Evolutionary conservation across 73 alveolate species (phyloP).

Genomic region (Stentor coeruleus): DNA sequence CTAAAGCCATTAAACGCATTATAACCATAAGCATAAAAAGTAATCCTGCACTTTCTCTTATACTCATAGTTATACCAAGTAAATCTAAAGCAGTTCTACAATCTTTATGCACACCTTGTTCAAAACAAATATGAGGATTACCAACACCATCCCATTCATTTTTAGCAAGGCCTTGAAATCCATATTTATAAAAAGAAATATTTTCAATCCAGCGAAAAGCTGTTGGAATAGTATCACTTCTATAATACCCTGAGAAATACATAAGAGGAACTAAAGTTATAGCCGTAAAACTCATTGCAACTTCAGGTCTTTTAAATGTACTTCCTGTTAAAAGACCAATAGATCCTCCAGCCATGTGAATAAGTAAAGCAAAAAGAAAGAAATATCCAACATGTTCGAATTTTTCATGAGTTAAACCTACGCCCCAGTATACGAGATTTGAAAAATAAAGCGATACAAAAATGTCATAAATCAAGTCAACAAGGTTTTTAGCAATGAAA

Average conservation of each 20-base stretch:
- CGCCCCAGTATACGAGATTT: not conserved
- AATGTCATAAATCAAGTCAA: not conserved
- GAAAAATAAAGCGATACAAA: not conserved
- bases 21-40: not conserved
- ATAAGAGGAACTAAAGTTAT: not conserved
- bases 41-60: not conserved
- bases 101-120: not conserved
- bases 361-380: not conserved
- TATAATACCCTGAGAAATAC: not conserved
- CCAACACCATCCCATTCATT: constrained; percentile 8
- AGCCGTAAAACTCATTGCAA: not conserved
- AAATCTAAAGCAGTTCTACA: not conserved
- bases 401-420: not conserved
- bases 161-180: not conserved
- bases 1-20: not conserved
- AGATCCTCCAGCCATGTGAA: constrained; percentile 1
- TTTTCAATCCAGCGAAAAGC: not conserved
- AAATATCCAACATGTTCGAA: too few species aligned
- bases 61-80: not conserved
- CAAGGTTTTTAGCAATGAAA: not conserved
- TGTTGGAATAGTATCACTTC: not conserved
- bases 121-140: not conserved
- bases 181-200: not conserved
- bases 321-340: not conserved
- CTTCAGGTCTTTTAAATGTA: not conserved